These are phyloP conservation scores for Aspergillus sp. DNA, from an alignment of 2,329 filamentous ascomycete genomes.

Conservation along the genomic window DNA sequence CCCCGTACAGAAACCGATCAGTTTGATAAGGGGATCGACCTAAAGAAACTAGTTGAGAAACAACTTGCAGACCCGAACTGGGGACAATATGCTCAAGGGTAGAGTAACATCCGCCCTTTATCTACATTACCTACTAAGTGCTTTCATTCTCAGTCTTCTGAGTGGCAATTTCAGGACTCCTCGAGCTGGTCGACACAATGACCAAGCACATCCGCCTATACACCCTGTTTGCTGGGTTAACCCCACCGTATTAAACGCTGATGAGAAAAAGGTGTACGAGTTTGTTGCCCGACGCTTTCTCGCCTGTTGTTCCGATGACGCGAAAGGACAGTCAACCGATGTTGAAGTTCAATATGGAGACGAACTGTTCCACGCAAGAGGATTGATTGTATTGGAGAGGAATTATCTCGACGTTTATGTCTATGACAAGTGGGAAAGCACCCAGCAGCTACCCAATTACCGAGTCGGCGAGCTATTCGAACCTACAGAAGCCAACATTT, in stretches of 20 bases:
- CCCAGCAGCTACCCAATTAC: constrained; percentile 76
- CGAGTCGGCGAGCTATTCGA: constrained; percentile 77
- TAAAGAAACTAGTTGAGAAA: constrained; percentile 76
- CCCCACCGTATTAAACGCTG: constrained; percentile 57
- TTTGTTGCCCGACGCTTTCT: constrained; percentile 90
- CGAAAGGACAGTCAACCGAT: constrained; percentile 80
- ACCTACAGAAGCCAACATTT: constrained; percentile 84
- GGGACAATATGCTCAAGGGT: constrained; percentile 75
- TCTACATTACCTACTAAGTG: not conserved
- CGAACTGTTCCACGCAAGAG: constrained; percentile 78
- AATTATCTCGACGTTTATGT: constrained; percentile 96
- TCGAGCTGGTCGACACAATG: constrained; percentile 81
- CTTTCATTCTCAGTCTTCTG: constrained; percentile 51
- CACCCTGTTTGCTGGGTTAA: constrained; percentile 87
- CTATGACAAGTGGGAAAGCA: constrained; percentile 95
- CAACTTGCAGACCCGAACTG: constrained; percentile 75
- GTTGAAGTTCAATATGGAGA: constrained; percentile 81
- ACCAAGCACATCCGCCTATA: constrained; percentile 96
- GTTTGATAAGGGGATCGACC: constrained; percentile 86
- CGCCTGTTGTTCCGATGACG: constrained; percentile 93
- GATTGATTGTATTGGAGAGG: constrained; percentile 77
- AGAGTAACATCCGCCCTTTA: constrained; percentile 13
- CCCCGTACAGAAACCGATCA: constrained; percentile 96
- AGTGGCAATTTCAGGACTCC: constrained; percentile 78
- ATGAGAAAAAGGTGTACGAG: constrained; percentile 80